Evolutionary conservation across 2,329 filamentous ascomycete species (phyloP), one percentile per base, ranked within the genome.

Genomic region (Fusarium penzigii): DNA sequence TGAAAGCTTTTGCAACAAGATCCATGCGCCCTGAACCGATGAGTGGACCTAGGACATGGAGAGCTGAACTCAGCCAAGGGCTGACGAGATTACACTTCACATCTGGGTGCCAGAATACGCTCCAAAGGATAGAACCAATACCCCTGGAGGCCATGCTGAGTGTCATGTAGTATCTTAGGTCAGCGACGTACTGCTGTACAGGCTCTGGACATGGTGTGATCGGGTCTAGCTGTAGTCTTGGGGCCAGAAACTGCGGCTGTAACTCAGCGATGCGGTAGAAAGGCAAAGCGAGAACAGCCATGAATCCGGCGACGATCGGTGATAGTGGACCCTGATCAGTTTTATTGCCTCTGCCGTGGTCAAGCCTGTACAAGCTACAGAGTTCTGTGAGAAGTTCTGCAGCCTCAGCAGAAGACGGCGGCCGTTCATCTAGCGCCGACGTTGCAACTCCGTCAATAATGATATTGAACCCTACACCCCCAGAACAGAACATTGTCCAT

Each of bases 91-190:
- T 63, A 49, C 60, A 64, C 41, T 56, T 40, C n/a, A 64, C 41
- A 17, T 59, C 58, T 29, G 58, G 60, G 32, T 63, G 60, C 62
- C 60, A 65, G 42, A 64, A 61, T n/a, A 61, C 51, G 50, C 49
- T 60, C 59, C 58, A 63, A 25, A 62, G 43, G 12, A 59, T 51
- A 6, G 56, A 58, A 13, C 59, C 56, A 41, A 59, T 25, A 8
- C 48, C 47, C 14, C 11, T n/a, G 7, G 49, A 42, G 43, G 55
- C 42, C 44, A 58, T 49, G 45, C 61, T 59, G 9, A 64, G 48
- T 12, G 59, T 61, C 58, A 64, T 61, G 45, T 61, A 58, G 46
- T 63, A 63, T 40, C 36, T 48, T 38, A 65, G 45, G 29, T 63
- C 52, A 41, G 43, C 32, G 17, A 42, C 38, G n/a, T 40, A 52